phyloP scores from a whole-genome alignment of 768 basidiomycete species.

The Auricularia auricula-judae region DNA sequence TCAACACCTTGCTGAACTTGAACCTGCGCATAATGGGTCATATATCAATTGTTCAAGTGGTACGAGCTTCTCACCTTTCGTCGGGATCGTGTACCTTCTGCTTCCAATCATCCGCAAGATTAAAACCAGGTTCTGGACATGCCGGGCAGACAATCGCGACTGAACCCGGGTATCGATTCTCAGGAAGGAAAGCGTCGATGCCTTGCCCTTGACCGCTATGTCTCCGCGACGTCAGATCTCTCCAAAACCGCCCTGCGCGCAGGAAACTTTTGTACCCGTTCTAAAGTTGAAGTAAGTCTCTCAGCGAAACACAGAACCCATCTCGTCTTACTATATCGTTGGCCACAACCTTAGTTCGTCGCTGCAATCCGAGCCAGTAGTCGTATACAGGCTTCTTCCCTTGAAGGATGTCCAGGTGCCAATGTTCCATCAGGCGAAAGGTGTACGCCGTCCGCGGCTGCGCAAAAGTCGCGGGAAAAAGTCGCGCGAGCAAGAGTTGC shows the following conservation, averaged over 20 bases:
- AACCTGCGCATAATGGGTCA: background rate
- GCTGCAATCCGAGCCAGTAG: conserved; percentile 1
- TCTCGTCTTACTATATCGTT: background rate
- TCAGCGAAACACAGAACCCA: no score
- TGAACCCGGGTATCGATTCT: background rate
- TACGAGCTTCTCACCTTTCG: background rate
- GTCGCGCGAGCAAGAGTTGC: background rate
- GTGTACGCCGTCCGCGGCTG: background rate
- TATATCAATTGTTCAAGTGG: background rate
- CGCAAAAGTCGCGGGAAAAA: background rate
- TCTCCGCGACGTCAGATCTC: background rate
- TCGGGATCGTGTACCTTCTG: background rate
- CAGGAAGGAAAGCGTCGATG: background rate
- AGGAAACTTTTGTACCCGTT: conserved; percentile 2
- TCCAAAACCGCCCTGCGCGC: conserved; percentile 1
- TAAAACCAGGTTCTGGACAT: conserved; percentile 4
- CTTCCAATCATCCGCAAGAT: background rate
- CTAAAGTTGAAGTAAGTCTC: no score
- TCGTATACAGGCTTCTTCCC: conserved; percentile 4
- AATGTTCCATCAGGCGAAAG: background rate
- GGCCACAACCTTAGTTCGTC: background rate
- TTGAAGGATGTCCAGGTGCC: conserved; percentile 3
- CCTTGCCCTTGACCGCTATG: conserved; percentile 3
- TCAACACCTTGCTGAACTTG: background rate
- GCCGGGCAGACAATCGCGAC: conserved; percentile 7